Percentiles rank a stretch among this genome's conserved stretches.
These are phyloP conservation scores for Ricinus communis DNA, from an alignment of 345 rosid species.

Conservation along the genomic window DNA sequence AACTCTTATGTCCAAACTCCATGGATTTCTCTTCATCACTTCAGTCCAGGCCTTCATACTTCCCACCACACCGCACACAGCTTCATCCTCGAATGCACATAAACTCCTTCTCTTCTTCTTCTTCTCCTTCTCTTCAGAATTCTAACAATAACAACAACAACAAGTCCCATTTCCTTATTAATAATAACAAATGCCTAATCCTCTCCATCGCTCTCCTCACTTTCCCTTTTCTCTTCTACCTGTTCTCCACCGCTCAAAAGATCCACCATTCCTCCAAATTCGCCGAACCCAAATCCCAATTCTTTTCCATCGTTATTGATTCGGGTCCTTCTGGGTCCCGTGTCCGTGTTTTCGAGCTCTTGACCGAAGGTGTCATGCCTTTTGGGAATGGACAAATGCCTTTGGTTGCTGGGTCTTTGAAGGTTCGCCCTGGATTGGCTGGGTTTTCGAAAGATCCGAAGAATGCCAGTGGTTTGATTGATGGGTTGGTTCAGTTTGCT, in stretches of 20 bases:
- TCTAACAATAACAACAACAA: too few species aligned
- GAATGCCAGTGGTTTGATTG: constrained; percentile 26
- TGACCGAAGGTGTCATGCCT: constrained; percentile 28
- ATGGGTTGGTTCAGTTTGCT: constrained; percentile 34
- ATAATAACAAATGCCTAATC: constrained; percentile 25
- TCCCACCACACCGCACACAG: constrained; percentile 55
- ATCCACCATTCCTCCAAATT: constrained; percentile 45
- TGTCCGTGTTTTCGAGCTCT: constrained; percentile 36
- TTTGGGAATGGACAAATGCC: constrained; percentile 30
- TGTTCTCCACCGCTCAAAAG: constrained; percentile 37
- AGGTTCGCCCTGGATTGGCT: constrained; percentile 23
- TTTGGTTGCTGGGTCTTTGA: constrained; percentile 25
- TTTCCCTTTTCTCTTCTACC: constrained; percentile 41
- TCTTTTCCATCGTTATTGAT: constrained; percentile 33
- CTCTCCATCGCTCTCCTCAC: constrained; percentile 31
- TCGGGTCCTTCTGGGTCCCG: constrained; percentile 25
- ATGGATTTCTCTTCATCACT: constrained; percentile 34
- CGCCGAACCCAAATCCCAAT: constrained; percentile 26
- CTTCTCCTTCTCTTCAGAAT: constrained; percentile 6
- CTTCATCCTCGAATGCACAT: constrained; percentile 51
- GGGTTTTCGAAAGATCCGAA: constrained; percentile 28
- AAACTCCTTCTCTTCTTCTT: constrained; percentile 20
- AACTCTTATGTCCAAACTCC: not conserved
- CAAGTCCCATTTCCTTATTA: constrained; percentile 9
- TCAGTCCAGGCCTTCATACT: constrained; percentile 40